Evolutionary conservation across 1,284 basidiomycete species (phyloP), one percentile per base, ranked within the genome.

Genomic region (Coniophora puteana): DNA sequence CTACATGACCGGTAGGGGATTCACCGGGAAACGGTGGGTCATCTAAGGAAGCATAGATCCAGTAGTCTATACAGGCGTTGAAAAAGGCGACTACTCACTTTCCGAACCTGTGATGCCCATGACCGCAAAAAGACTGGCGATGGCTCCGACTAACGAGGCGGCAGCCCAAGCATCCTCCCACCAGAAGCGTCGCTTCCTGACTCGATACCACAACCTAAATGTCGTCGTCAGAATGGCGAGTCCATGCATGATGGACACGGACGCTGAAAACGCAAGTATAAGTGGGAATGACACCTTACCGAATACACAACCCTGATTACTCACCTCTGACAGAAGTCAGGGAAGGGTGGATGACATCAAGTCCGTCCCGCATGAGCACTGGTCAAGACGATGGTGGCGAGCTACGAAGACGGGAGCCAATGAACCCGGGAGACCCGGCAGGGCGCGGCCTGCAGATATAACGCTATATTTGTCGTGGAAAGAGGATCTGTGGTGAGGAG

Each of bases 181-280:
- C 39, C 45, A 48, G 11, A 27, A 29, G 8, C 42, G 37, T 24
- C 21, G 29, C 18, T 36, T 47, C 30, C 31, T 18, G 14, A 37
- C 14, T 13, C 37, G 23, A 31, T 43, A 48, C 45, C 25, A 47
- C 16, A 47, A 16, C 30, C 37, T 36, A 20, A 39, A 48, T 35
- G 26, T 38, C 7, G 46, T 40, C 27, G 38, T 21, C 18, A 14
- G 30, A n/a, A 47, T 35, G 16, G 40, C 33, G 14, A 28, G 4
- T 12, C 13, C 34, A 17, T 48, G 46, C n/a, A 48, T 39, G 17
- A 14, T 25, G 8, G 46, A 35, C 23, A 48, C 40, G 10, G 43
- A 16, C 25, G 34, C 46, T 47, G 20, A n/a, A 8, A 8, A 8
- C 23, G 33, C 8, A 35, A 14, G 14, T 14, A 23, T 20, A 17